Base-by-base conservation (phyloP, 1,284 basidiomycete species). In the Cerrena zonata region DNA sequence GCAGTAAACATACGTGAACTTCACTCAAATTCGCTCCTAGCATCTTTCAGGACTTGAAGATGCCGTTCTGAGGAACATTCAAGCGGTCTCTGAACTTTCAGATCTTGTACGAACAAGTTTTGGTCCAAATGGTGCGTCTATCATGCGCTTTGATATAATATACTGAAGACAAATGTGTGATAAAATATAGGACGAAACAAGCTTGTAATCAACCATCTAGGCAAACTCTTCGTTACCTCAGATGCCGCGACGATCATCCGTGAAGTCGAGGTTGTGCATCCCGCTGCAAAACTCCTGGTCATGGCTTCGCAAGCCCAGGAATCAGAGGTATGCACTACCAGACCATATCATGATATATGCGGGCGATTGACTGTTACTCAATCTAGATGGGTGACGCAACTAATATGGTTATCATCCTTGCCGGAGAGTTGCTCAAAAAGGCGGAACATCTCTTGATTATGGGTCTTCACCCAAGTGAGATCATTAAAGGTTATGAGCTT, bases 191-290 rank as follows among this genome's bases (percentile, higher is more conserved):
- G 94, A 40, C 81, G 94, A 51, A 97, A 96, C 72, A 97, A 96
- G 70, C 84, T 97, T 54, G 75, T 97, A 63, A 94, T 97, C 73
- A 97, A 97, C 70, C 96, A 99, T 70, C 78, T 99, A 41, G 94
- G 94, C 51, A 82, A 86, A 65, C 78, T 98, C 45, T 99, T 99
- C 70, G 94, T 99, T 53, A 99, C 96, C 25, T 96, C 92, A 45
- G 96, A 99, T 80, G 95, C 96, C 5, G 96, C 96, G 10, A 99
- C 96, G 52, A 99, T 99, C 71, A 94, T 99, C 65, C 83, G 90
- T 57, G 96, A 99, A 73, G 86, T 98, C 67, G 96, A 99, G 67
- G 93, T 99, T 46, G 92, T 98, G 24, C 96, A 99, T 69, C 96
- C 96, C 0, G 95, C 95, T 4, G 96, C 94, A 25, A 99, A 98